These are phyloP conservation scores for Colletotrichum horii DNA, from an alignment of 2,329 filamentous ascomycete genomes.

Conservation along the genomic window DNA sequence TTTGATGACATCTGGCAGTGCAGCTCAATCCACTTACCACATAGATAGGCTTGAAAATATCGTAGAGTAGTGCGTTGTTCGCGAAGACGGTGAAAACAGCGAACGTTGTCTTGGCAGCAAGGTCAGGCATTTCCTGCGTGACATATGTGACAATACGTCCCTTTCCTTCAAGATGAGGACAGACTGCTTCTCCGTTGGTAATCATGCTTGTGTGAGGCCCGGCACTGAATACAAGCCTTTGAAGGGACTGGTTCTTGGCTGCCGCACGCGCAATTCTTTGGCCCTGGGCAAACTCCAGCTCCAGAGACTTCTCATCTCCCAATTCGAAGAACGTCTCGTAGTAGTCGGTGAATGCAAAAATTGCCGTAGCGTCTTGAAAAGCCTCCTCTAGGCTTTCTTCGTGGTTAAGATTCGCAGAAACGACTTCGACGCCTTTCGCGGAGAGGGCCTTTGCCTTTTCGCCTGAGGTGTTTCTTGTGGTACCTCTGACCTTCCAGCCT, in stretches of 20 bases:
- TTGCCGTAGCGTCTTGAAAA: constrained; percentile 31
- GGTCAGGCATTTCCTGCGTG: neutral
- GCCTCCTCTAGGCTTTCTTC: constrained; percentile 40
- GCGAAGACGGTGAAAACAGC: neutral
- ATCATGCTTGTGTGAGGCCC: neutral
- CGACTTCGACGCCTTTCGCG: constrained; percentile 30
- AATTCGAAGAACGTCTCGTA: neutral
- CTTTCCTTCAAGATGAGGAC: neutral
- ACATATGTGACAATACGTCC: neutral
- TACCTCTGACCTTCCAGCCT: constrained; percentile 30
- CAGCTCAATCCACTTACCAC: neutral
- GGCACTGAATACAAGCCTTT: neutral
- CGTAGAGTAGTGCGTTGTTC: neutral
- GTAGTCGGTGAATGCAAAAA: neutral
- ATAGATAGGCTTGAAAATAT: neutral
- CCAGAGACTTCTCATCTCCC: neutral
- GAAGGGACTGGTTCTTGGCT: neutral
- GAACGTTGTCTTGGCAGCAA: neutral
- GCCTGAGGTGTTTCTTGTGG: constrained; percentile 32
- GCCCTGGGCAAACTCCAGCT: neutral
- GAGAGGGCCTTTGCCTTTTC: constrained; percentile 31
- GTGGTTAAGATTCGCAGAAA: constrained; percentile 45
- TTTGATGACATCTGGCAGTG: neutral
- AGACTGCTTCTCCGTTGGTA: neutral
- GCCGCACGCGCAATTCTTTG: neutral